Base-by-base conservation (phyloP, 2,329 filamentous ascomycete genomes). In the Pseudogymnoascus sp. region DNA sequence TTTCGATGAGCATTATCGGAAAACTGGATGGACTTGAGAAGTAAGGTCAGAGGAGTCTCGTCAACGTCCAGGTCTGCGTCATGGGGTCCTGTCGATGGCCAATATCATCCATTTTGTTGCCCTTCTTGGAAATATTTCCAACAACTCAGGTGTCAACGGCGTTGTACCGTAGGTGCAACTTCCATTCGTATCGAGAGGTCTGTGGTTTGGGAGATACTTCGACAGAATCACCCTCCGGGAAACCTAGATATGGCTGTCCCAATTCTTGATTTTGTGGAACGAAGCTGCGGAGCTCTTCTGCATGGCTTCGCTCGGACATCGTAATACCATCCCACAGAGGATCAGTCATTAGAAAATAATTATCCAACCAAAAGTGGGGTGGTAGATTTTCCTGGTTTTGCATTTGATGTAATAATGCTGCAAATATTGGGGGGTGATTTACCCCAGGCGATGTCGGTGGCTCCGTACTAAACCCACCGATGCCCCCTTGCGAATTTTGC, bases 131-230 rank as follows among this genome's bases (percentile, higher is more conserved):
- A 70, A 64, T 0, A 59, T 55, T 10, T 57, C 48, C 3, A 60
- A 19, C 9, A 72, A 60, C 33, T 71, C 68, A 2, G 59, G 39
- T 2, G 66, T 71, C 21, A 74, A 35, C 2, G 67, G 66, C 1
- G 74, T 75, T 62, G 74, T 75, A 18, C 74, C 74, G 58, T 73
- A 77, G 9, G 77, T 68, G 23, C 71, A 70, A 9, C 72, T 66
- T 13, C 69, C 69, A 7, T 70, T 67, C 0, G 74, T 74, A 61
- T 78, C 75, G 3, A 77, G 56, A 3, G 69, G 61, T 18, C 66
- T 61, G 34, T 70, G 68, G 0, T 68, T 58, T 0, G 75, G 75
- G 2, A 75, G 61, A 15, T 71, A 63, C 59, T 76, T 39, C 10
- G 3, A 7, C 15, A 4, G 3, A 9, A 4, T 19, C 15, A 4